These are phyloP conservation scores for Leccinum incarnatum DNA, from an alignment of 768 basidiomycete species.

Conservation along the genomic window DNA sequence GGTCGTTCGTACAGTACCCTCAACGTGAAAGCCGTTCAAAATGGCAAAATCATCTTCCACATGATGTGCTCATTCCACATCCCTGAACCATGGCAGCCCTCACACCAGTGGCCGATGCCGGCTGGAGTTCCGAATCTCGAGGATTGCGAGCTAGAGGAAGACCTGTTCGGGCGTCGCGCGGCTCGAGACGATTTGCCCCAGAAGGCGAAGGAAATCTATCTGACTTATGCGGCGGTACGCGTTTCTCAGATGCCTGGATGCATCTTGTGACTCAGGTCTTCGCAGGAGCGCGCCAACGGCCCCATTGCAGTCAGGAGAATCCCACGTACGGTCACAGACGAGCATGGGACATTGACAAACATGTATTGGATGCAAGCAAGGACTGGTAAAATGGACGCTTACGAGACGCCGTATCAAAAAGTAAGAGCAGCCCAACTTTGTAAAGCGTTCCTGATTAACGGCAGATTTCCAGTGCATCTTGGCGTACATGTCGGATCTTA, in stretches of 20 bases:
- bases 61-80: slow-evolving; percentile 81
- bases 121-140: slow-evolving; percentile 52
- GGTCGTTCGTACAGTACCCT: slow-evolving; percentile 74
- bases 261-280: slow-evolving; percentile 25
- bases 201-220: slow-evolving; percentile 31
- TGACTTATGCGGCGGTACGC: slow-evolving; percentile 28
- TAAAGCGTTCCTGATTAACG: slow-evolving; percentile 2
- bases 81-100: slow-evolving; percentile 74
- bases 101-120: slow-evolving; percentile 68
- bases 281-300: slow-evolving; percentile 62
- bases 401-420: slow-evolving; percentile 75
- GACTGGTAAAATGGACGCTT: slow-evolving; percentile 51
- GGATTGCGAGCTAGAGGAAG: slow-evolving; percentile 60
- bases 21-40: slow-evolving; percentile 56
- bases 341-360: slow-evolving; percentile 48
- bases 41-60: slow-evolving; percentile 53
- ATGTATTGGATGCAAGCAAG: slow-evolving; percentile 84
- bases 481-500: slow-evolving; percentile 73
- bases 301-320: slow-evolving; percentile 67
- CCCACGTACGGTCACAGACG: slow-evolving; percentile 37
- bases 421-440: slow-evolving; percentile 32
- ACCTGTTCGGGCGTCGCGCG: slow-evolving; percentile 28
- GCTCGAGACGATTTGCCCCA: slow-evolving; percentile 33
- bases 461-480: slow-evolving; percentile 61
- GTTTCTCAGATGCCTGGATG: slow-evolving; percentile 16